Percentiles rank a stretch among this genome's conserved stretches.
Conservation (phyloP, 2,329 filamentous ascomycete species). For the Pseudogymnoascus sp. region DNA sequence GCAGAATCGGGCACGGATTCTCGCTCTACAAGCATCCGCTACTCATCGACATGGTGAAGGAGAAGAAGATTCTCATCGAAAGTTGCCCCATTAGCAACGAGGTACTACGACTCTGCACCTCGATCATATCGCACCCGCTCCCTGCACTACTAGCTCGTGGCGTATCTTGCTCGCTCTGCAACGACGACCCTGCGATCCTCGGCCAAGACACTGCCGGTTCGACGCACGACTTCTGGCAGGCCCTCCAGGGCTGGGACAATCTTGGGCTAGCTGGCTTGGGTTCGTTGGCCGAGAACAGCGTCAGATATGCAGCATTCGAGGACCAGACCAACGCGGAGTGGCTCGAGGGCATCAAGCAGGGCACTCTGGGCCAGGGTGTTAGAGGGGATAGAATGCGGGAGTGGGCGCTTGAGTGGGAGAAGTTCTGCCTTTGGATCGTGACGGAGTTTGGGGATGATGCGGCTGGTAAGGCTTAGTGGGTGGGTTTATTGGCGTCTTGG, state of each 20-base stretch:
- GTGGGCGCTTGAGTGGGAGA: conserved; percentile 78
- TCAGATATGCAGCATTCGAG: conserved; percentile 83
- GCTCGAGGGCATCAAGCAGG: conserved; percentile 64
- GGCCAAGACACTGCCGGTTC: conserved; percentile 75
- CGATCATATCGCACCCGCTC: conserved; percentile 69
- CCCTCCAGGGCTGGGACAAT: conserved; percentile 84
- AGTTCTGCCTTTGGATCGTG: conserved; percentile 85
- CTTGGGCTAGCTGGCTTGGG: conserved; percentile 80
- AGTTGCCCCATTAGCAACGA: conserved; percentile 89
- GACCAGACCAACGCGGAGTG: conserved; percentile 66
- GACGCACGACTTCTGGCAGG: conserved; percentile 93
- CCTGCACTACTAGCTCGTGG: conserved; percentile 79
- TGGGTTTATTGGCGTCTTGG: neutral
- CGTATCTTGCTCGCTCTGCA: conserved; percentile 75
- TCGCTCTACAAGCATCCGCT: conserved; percentile 87
- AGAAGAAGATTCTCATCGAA: conserved; percentile 81
- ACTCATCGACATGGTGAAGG: conserved; percentile 79
- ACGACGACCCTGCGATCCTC: conserved; percentile 84
- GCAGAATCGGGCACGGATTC: conserved; percentile 84
- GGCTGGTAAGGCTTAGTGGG: neutral
- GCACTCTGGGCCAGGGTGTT: conserved; percentile 60
- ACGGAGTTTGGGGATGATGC: conserved; percentile 55
- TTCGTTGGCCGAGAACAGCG: conserved; percentile 83
- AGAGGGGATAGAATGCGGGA: conserved; percentile 67
- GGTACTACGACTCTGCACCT: conserved; percentile 69